These are phyloP conservation scores for Ensete glaucum DNA, from an alignment of 176 grass and related monocot species.

Conservation along the genomic window DNA sequence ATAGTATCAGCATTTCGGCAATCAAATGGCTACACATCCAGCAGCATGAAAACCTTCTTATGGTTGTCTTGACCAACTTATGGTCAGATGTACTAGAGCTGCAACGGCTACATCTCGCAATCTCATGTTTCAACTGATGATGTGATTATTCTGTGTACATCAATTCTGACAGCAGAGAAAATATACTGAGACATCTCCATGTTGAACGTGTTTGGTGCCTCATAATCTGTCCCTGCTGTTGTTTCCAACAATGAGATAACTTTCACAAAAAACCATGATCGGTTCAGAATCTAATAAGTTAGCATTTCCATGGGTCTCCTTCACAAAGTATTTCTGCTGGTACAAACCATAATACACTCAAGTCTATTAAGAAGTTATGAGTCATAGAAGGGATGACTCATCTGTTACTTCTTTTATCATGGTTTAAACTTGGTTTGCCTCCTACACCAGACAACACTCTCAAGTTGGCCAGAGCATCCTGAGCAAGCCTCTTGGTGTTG, in stretches of 20 bases:
- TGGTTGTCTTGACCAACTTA: too few relatives aligned
- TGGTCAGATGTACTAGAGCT: too few relatives aligned
- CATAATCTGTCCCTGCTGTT: too few relatives aligned
- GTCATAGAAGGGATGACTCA: not conserved
- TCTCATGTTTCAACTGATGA: not conserved
- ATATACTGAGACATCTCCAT: not conserved
- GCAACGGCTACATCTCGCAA: not conserved
- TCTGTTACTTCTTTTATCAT: not conserved
- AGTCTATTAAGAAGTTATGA: too few relatives aligned
- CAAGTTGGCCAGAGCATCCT: not conserved
- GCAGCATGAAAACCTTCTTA: not conserved
- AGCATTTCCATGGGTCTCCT: not conserved
- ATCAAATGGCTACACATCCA: not conserved
- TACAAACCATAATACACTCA: not conserved
- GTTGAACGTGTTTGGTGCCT: not conserved
- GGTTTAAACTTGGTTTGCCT: not conserved
- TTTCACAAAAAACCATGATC: not conserved
- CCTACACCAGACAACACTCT: constrained; percentile 12
- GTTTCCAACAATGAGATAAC: too few relatives aligned
- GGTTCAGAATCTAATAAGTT: not conserved
- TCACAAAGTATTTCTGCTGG: not conserved
- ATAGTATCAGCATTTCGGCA: too few relatives aligned
- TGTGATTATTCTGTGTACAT: too few relatives aligned
- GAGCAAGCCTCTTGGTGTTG: constrained; percentile 2
- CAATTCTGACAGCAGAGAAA: too few relatives aligned